Evolutionary conservation across 768 basidiomycete genomes (phyloP).

Genomic region (Phaeolepiota aurea): DNA sequence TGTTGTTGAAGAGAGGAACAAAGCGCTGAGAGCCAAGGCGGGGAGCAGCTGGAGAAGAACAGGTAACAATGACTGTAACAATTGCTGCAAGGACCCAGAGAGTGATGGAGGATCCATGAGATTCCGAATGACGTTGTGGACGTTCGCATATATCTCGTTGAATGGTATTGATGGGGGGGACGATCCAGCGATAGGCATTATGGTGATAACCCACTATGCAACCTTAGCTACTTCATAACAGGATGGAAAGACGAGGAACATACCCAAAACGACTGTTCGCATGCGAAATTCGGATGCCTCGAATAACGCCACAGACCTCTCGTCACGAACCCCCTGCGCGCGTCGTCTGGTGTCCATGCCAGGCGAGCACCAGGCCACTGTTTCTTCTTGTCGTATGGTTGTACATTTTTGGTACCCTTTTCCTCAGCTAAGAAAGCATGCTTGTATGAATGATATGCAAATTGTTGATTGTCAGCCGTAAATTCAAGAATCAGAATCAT

Average conservation of each 20-base stretch:
- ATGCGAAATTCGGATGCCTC: conserved; percentile 88
- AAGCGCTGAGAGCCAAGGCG: conserved; percentile 49
- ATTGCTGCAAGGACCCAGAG: no score
- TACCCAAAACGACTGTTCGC: conserved; percentile 87
- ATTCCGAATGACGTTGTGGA: conserved; percentile 7
- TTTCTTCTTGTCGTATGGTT: conserved; percentile 30
- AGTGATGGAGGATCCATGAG: conserved; percentile 19
- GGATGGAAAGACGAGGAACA: conserved; percentile 12
- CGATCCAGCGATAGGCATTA: conserved; percentile 53
- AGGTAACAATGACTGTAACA: no score
- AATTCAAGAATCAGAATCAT: conserved; percentile 62
- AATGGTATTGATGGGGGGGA: conserved; percentile 17
- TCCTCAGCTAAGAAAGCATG: conserved; percentile 30
- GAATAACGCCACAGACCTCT: conserved; percentile 81
- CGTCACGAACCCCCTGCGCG: conserved; percentile 75
- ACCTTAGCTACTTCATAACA: background rate
- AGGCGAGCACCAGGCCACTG: conserved; percentile 65
- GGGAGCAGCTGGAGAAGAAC: conserved; percentile 33
- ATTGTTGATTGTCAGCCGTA: conserved; percentile 89
- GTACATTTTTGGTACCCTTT: conserved; percentile 19
- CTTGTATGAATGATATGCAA: conserved; percentile 77
- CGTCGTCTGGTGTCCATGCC: conserved; percentile 59
- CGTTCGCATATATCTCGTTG: conserved; percentile 3
- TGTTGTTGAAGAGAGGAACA: conserved; percentile 72
- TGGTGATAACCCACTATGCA: conserved; percentile 56